These are phyloP conservation scores for Cutaneotrichosporon arboriforme DNA, from an alignment of 1,284 basidiomycete genomes.

Conservation along the genomic window DNA sequence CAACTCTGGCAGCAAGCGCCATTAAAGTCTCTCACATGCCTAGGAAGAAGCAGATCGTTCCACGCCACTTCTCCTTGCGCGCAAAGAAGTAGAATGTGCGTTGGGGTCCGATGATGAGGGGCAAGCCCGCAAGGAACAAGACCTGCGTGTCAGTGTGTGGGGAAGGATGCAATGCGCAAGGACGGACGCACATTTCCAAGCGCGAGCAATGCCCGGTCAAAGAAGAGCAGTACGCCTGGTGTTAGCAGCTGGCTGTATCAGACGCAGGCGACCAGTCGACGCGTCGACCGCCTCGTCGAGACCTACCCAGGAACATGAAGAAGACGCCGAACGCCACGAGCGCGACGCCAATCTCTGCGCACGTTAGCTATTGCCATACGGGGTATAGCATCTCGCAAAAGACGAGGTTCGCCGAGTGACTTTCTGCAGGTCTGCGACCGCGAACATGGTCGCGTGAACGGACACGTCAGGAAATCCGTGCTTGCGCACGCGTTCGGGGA, in stretches of 20 bases:
- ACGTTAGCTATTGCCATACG: constrained; percentile 7
- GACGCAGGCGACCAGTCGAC: neutral
- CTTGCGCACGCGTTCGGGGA: too few relatives aligned
- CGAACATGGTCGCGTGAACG: neutral
- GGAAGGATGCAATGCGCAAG: neutral
- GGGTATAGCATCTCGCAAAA: too few relatives aligned
- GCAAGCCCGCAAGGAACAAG: constrained; percentile 84
- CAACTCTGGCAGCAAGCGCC: neutral
- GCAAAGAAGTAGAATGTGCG: constrained; percentile 99
- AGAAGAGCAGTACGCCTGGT: constrained; percentile 79
- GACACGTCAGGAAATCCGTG: neutral
- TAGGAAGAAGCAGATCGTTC: constrained; percentile 85
- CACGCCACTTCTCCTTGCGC: constrained; percentile 88
- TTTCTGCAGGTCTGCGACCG: too few relatives aligned
- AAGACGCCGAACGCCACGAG: constrained; percentile 94
- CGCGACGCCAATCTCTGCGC: constrained; percentile 85
- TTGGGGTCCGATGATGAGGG: constrained; percentile 88
- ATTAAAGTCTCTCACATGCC: constrained; percentile 56
- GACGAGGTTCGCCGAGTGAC: too few relatives aligned
- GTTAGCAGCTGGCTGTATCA: neutral
- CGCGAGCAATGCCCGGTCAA: constrained; percentile 93
- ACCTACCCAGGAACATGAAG: constrained; percentile 80
- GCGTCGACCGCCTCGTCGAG: neutral
- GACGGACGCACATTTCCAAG: constrained; percentile 76
- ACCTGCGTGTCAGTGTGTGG: constrained; percentile 59